Conservation (phyloP, 225 moss, liverwort and hornwort genomes). For the Neckera pumila region DNA sequence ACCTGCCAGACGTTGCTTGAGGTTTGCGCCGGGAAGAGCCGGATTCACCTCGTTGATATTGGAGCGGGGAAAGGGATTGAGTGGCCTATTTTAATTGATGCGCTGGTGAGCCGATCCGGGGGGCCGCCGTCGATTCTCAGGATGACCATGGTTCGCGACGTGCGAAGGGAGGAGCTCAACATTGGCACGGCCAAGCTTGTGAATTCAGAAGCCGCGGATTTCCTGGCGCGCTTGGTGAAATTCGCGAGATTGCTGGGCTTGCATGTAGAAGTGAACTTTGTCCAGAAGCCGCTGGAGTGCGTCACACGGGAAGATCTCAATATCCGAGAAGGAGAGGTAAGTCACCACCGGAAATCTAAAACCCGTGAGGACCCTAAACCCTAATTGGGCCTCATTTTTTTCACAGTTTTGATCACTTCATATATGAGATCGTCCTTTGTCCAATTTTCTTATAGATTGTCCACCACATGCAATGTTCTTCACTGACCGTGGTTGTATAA, state of each 20-base stretch:
- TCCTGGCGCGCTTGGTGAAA: slow-evolving; percentile 48
- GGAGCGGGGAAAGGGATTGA: slow-evolving; percentile 69
- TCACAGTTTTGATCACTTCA: not conserved
- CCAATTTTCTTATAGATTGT: not conserved
- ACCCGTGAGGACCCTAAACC: not conserved
- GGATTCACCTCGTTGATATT: slow-evolving; percentile 65
- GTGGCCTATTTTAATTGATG: slow-evolving; percentile 79
- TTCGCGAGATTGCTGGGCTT: slow-evolving; percentile 71
- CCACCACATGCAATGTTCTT: not conserved
- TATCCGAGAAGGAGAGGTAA: slow-evolving; percentile 56
- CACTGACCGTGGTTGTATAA: not conserved
- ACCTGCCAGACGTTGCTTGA: slow-evolving; percentile 60
- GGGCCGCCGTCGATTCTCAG: slow-evolving; percentile 63
- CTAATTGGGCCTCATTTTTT: not conserved
- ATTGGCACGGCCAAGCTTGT: not conserved
- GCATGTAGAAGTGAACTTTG: slow-evolving; percentile 38
- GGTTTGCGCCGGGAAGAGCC: slow-evolving; percentile 49
- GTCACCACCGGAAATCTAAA: not conserved
- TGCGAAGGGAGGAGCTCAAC: slow-evolving; percentile 11
- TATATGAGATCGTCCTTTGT: not conserved
- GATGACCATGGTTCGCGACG: slow-evolving; percentile 56
- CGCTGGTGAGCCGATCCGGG: slow-evolving; percentile 59
- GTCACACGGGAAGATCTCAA: slow-evolving; percentile 46
- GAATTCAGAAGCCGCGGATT: slow-evolving; percentile 32
- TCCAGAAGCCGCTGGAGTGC: slow-evolving; percentile 42